Conservation (phyloP, 2,329 filamentous ascomycete species). For the Colletotrichum aenigma region DNA sequence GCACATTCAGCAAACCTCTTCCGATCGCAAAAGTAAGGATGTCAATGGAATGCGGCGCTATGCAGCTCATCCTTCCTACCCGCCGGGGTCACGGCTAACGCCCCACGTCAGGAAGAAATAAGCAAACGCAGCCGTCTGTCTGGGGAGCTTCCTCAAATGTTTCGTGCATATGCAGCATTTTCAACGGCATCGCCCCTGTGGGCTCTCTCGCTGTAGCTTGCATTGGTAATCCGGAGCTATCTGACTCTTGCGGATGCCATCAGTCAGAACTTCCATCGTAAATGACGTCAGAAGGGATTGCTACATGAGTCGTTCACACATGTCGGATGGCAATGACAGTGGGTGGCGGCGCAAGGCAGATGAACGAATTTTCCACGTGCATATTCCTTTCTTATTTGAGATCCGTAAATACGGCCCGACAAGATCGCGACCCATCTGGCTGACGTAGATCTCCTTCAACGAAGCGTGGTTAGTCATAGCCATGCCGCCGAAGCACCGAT, state of each 20-base stretch:
- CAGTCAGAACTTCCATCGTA: background rate
- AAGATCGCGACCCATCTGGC: background rate
- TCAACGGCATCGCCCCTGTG: background rate
- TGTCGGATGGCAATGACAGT: background rate
- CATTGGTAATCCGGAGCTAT: background rate
- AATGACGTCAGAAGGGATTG: constrained; percentile 1
- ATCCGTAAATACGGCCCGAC: background rate
- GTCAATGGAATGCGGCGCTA: background rate
- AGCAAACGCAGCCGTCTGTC: background rate
- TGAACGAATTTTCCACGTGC: background rate
- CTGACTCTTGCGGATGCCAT: background rate
- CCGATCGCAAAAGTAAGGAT: background rate
- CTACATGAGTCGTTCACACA: constrained; percentile 2
- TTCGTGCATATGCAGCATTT: background rate
- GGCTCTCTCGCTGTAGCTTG: background rate
- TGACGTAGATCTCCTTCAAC: constrained; percentile 1
- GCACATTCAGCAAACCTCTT: background rate
- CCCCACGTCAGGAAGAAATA: background rate
- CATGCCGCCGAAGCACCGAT: background rate
- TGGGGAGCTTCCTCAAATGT: background rate
- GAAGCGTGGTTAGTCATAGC: background rate
- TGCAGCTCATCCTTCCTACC: background rate
- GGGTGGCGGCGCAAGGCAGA: background rate
- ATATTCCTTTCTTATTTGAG: background rate
- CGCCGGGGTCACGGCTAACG: background rate